A percentile compares a stretch with the other conserved stretches of the same genome.
Conservation (phyloP, 2,329 filamentous ascomycete genomes). For the Paraconiothyrium sp. region DNA sequence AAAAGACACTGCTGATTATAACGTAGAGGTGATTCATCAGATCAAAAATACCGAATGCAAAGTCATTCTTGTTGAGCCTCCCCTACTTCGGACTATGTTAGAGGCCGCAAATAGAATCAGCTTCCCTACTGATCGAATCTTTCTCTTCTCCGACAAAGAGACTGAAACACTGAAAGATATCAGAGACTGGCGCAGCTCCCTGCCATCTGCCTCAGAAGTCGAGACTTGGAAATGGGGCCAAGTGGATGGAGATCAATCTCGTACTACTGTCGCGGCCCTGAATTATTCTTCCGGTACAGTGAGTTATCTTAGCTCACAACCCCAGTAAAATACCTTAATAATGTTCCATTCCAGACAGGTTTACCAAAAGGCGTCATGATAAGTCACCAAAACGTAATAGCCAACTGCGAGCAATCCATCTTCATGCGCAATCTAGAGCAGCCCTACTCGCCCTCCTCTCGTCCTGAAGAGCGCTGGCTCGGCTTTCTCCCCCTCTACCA, state of each 20-base stretch:
- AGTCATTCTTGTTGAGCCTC: conserved; percentile 60
- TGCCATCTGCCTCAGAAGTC: conserved; percentile 46
- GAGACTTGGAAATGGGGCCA: conserved; percentile 55
- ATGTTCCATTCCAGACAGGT: conserved; percentile 41
- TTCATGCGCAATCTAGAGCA: conserved; percentile 51
- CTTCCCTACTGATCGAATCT: conserved; percentile 56
- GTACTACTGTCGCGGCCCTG: conserved; percentile 33
- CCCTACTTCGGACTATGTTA: conserved; percentile 55
- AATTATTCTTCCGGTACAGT: conserved; percentile 28
- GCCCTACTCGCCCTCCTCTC: conserved; percentile 29
- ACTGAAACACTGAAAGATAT: conserved; percentile 45
- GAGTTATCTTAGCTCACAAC: neutral
- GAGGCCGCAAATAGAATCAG: conserved; percentile 54
- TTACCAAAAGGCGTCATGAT: conserved; percentile 58
- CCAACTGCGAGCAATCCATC: conserved; percentile 50
- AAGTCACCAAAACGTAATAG: conserved; percentile 55
- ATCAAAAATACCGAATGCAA: conserved; percentile 62
- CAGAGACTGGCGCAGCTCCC: conserved; percentile 55
- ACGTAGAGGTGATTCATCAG: conserved; percentile 61
- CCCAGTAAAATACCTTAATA: neutral
- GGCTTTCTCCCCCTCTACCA: conserved; percentile 56
- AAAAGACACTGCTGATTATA: conserved; percentile 4
- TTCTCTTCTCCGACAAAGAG: conserved; percentile 58
- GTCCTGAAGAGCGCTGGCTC: conserved; percentile 47
- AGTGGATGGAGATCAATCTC: conserved; percentile 50